Percentiles rank a stretch among this genome's conserved stretches.
Evolutionary conservation across 2,329 filamentous ascomycete species (phyloP).

Genomic region (Eutypella sp.): DNA sequence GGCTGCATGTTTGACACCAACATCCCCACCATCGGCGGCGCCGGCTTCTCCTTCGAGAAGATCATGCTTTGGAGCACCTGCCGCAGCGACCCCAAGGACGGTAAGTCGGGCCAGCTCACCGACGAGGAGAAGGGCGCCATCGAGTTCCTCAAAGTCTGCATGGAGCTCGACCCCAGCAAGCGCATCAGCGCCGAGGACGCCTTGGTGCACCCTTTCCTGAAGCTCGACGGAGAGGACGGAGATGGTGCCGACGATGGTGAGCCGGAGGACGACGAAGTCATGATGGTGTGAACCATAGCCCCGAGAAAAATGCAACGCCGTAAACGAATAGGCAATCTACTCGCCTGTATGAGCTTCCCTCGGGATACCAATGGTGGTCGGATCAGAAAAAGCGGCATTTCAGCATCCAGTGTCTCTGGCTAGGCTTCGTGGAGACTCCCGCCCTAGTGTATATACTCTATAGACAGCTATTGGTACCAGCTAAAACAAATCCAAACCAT

Average conservation of each 20-base stretch:
- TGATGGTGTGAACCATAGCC: constrained; percentile 31
- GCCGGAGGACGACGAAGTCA: constrained; percentile 47
- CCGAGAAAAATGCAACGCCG: too few relatives aligned
- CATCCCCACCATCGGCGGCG: constrained; percentile 82
- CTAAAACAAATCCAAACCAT: too few relatives aligned
- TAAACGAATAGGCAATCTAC: too few relatives aligned
- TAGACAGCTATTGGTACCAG: too few relatives aligned
- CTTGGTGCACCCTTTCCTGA: constrained; percentile 66
- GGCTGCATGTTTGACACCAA: constrained; percentile 90
- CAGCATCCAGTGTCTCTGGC: too few relatives aligned
- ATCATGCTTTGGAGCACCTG: constrained; percentile 94
- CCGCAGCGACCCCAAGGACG: constrained; percentile 59
- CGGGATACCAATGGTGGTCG: too few relatives aligned
- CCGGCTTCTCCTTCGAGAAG: constrained; percentile 84
- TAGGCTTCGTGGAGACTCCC: too few relatives aligned
- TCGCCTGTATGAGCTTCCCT: too few relatives aligned
- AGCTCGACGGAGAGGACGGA: constrained; percentile 27
- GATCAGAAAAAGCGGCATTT: too few relatives aligned
- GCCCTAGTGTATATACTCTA: too few relatives aligned
- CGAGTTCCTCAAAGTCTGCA: constrained; percentile 64
- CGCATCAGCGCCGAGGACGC: constrained; percentile 73
- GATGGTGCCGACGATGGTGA: constrained; percentile 23
- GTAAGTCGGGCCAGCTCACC: constrained; percentile 41
- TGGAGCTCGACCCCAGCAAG: constrained; percentile 71
- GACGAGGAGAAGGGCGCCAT: constrained; percentile 69